Base-by-base conservation (phyloP, 202 grass and related monocot species). In the Elaeis oleifera region DNA sequence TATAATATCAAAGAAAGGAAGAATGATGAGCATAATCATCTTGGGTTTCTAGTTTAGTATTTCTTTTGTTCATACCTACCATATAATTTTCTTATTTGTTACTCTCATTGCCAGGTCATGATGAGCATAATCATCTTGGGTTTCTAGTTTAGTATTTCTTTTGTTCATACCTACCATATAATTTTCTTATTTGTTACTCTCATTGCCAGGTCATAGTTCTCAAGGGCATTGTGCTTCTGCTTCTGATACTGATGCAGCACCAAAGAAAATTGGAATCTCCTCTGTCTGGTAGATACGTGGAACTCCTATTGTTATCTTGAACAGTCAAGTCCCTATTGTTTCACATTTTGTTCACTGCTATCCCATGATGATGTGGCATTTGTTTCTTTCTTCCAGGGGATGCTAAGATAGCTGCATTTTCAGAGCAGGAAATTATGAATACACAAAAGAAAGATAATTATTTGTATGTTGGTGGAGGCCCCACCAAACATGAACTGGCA, bases 221-320 rank as follows among this genome's bases (percentile, higher is more conserved):
- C 90, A 92, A 81, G 82, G 72, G 6, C 80, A 67, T 23, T 77
- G 80, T 4, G 83, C 71, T 60, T 91, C 80, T 84, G 73, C 84
- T 78, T 78, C 81, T 48, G 81, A 76, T 85, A 79, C 57, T 79
- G 84, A 81, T 59, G 61, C 24, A 71, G 36, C 52, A 15, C 71
- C 62, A 65, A 84, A 67, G 70, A 80, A 70, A 49, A 52, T 71
- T 67, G 59, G 79, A 89, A 78, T 71, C 5, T 31, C 16, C 64
- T 39, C 3, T 64, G 56, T 18, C 63, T 75, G 82, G 94, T 97
- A 39, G 36, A 39, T 39, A 39, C 13, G 0, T 39, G 13, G 8
- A 39, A 39, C 8, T 36, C 31, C 31, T 39, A 5, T 39, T 39
- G 2, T 13, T 39, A 7, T 13, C 1, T 13, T 39, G 8, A 13